Evolutionary conservation across 2,329 filamentous ascomycete species (phyloP), one percentile per base, ranked within the genome.

Genomic region (Phyllosticta citriasiana): DNA sequence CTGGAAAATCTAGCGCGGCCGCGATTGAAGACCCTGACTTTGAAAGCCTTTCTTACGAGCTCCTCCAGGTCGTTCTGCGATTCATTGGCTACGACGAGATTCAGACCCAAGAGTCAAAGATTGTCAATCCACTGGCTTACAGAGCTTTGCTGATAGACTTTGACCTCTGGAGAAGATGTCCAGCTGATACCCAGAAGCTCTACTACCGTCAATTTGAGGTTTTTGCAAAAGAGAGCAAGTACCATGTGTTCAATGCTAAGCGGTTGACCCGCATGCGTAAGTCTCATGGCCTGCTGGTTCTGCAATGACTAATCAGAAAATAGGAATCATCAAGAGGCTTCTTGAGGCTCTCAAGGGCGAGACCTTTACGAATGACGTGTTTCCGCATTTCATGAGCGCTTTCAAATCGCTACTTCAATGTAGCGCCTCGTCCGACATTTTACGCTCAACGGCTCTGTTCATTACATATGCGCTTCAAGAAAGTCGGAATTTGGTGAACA

Each of bases 111-210:
- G 87, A 93, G 62, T 97, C 93, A 1, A 89, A 97, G 67, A 95
- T 99, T 70, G 89, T 96, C 66, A 99, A 99, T 68, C 93, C 94
- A 0, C 81, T 99, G 64, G 94, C 93, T 3, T 99, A 97, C 74
- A 87, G 94, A 54, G 87, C 96, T 35, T 79, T 99, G 19, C 80
- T 99, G 27, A 89, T 97, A 59, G 94, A 99, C 73, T 84, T 95
- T 66, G 93, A 97, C 68, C 88, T 93, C 22, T 99, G 94, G 94
- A 84, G 93, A 65, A 87, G 85, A 73, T 89, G 88, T 24, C 87
- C 89, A 35, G 72, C 84, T 4, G 81, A 86, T 19, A 89, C 92
- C 0, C 91, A 97, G 69, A 87, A 88, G 67, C 79, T 97, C 25
- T 99, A 97, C 74, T 97, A 97, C 74, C 86, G 87, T 63, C 94